Percentiles rank a stretch among this genome's conserved stretches.
Evolutionary conservation across 257 asterid genomes (phyloP).

Genomic region (Solanum medicagineum): DNA sequence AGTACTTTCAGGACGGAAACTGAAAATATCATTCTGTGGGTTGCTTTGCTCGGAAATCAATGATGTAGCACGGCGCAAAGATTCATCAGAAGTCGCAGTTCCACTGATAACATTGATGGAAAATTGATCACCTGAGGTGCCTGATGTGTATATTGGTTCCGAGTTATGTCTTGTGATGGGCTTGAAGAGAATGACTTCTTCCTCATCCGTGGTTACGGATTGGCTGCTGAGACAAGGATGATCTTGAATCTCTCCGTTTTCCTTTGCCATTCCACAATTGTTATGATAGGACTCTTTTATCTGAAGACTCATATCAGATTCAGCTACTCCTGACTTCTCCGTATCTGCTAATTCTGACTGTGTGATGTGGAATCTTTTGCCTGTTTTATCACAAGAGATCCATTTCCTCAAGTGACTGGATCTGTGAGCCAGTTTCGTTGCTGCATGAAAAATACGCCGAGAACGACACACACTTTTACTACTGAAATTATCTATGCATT

Average conservation of each 20-base stretch:
- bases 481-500: conserved; percentile 17
- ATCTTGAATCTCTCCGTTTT: not conserved
- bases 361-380: conserved; percentile 2
- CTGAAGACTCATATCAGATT: conserved; percentile 3
- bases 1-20: conserved; percentile 5
- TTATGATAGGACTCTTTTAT: not conserved
- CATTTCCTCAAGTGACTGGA: conserved; percentile 10
- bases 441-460: conserved; percentile 38
- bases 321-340: conserved; percentile 7
- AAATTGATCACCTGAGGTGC: conserved; percentile 8
- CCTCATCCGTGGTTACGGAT: conserved; percentile 17
- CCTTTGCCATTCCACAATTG: conserved; percentile 1
- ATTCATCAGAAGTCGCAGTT: conserved; percentile 28
- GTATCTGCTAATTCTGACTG: not conserved
- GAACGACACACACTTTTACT: conserved; percentile 18
- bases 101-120: conserved; percentile 5
- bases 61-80: conserved; percentile 56
- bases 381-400: conserved; percentile 12
- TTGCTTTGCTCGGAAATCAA: conserved; percentile 29
- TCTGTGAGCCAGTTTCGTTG: conserved; percentile 17
- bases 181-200: conserved; percentile 84
- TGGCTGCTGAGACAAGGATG: not conserved
- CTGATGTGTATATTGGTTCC: conserved; percentile 39
- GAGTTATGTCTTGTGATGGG: conserved; percentile 74
- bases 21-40: conserved; percentile 26